A percentile compares a stretch with the other conserved stretches of the same genome.
Conservation (phyloP, 2,329 filamentous ascomycete genomes). For the Fusarium nodosum region DNA sequence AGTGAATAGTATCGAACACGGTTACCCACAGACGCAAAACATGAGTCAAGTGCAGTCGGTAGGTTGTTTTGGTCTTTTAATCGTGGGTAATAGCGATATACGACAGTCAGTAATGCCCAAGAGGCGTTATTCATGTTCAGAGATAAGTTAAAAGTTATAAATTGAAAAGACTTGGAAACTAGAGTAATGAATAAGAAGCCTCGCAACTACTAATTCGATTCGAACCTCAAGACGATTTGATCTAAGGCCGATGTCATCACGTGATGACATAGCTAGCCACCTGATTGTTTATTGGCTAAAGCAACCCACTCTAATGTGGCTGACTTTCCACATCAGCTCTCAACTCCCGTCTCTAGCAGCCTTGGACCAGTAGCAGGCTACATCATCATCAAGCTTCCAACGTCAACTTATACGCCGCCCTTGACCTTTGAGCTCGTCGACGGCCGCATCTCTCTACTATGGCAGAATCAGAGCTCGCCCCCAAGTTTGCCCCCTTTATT, state of each 20-base stretch:
- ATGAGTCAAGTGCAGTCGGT: constrained; percentile 11
- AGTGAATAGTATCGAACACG: background rate
- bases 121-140: background rate
- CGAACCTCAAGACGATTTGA: background rate
- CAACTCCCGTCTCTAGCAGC: constrained; percentile 37
- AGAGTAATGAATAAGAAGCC: background rate
- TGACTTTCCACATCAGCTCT: constrained; percentile 45
- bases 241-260: constrained; percentile 14
- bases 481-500: constrained; percentile 88
- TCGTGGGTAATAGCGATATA: constrained; percentile 14
- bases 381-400: constrained; percentile 50
- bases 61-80: constrained; percentile 31
- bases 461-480: constrained; percentile 71
- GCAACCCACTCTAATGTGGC: constrained; percentile 21
- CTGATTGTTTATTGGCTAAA: constrained; percentile 37
- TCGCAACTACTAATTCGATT: background rate
- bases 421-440: constrained; percentile 36
- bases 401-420: constrained; percentile 41
- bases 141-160: no score
- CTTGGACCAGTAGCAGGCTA: constrained; percentile 46
- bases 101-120: constrained; percentile 11
- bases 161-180: no score
- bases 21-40: constrained; percentile 10
- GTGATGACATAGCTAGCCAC: constrained; percentile 8
- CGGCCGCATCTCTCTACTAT: constrained; percentile 56